Evolutionary conservation across 805 yeast species (phyloP), one percentile per base, ranked within the genome.

Genomic region (Yarrowia sp.): DNA sequence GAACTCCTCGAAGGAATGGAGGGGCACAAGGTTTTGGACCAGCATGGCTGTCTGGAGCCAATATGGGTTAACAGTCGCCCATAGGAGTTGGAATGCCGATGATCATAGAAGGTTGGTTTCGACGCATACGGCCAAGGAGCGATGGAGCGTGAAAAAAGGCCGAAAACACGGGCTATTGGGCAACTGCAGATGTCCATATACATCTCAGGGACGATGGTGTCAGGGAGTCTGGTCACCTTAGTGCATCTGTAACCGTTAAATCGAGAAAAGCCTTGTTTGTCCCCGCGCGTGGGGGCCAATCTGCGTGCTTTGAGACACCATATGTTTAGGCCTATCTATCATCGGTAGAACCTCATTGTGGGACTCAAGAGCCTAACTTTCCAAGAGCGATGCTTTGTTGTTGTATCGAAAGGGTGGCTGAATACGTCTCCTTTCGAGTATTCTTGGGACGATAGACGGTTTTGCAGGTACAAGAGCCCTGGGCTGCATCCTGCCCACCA

Each of bases 231-330:
- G 3, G 21, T 8, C 14, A n/a, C 16, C 9, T 6, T 25, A 25
- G 22, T 12, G 16, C 12, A 7, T 10, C 22, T 12, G 49, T 16
- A 24, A 41, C 21, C 31, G 35, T 44, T 44, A 29, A 44, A 13
- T 44, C 51, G 13, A 12, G 51, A 19, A 13, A 44, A 44, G 51
- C 51, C 51, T 44, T 27, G 35, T 12, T 27, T 44, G 13, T 13
- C 35, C 51, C 33, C 25, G 12, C 32, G 4, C 18, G 51, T 44
- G 51, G 51, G 51, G 51, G 51, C 51, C 51, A 44, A 24, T 29
- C 18, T 29, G 51, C 49, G 27, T 22, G 33, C 49, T 25, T 14
- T 14, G 18, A 42, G 33, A 27, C 24, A 19, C 24, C 21, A 27
- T 25, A 22, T 19, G 18, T 24, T 42, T 9, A n/a, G n/a, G n/a